A percentile compares a stretch with the other conserved stretches of the same genome.
Evolutionary conservation across 306 rosid genomes (phyloP).

Genomic region (Castanopsis chinensis): DNA sequence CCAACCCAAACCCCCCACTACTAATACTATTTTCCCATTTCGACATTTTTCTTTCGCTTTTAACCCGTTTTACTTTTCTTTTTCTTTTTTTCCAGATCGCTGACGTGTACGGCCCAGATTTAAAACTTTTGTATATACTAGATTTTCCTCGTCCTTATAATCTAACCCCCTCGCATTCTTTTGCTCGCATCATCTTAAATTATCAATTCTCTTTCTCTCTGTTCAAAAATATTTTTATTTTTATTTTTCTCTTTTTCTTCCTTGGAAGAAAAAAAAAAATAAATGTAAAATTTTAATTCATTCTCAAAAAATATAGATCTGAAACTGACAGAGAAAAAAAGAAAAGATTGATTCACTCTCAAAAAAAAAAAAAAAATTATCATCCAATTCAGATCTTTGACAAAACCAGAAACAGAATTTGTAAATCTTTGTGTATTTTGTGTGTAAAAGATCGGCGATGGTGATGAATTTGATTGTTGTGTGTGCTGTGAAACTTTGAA

Average conservation of each 20-base stretch:
- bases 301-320: background rate
- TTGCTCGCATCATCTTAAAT: background rate
- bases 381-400: constrained; percentile 22
- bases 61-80: background rate
- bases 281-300: background rate
- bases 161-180: background rate
- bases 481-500: background rate
- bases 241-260: background rate
- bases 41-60: no score
- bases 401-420: constrained; percentile 11
- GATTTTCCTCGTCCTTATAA: constrained; percentile 32
- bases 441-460: background rate
- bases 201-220: background rate
- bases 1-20: no score
- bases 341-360: no score
- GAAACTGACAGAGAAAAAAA: constrained; percentile 21
- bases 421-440: constrained; percentile 1
- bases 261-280: background rate
- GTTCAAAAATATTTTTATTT: background rate
- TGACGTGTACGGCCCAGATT: constrained; percentile 83
- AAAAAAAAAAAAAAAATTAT: no score
- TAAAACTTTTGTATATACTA: constrained; percentile 20
- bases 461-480: background rate
- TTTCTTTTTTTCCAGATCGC: constrained; percentile 29
- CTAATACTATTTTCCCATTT: no score